Evolutionary conservation across 176 grass and related monocot species (phyloP).

Genomic region (Rhipidocladum racemiflorum): DNA sequence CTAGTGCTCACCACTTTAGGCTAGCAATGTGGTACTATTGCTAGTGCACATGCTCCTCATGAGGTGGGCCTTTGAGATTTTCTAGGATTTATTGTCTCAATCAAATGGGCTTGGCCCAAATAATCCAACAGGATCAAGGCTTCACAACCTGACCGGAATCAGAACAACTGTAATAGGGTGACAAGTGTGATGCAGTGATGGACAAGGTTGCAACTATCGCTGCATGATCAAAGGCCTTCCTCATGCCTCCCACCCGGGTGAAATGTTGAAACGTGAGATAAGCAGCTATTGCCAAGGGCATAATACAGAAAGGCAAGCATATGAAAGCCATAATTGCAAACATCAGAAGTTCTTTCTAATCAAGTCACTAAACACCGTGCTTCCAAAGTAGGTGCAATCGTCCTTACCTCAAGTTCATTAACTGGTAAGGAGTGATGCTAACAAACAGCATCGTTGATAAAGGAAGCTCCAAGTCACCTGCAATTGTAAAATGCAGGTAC

Average conservation of each 20-base stretch:
- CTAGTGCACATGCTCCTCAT: too few relatives aligned
- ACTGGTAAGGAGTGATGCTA: constrained; percentile 48
- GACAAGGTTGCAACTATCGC: constrained; percentile 51
- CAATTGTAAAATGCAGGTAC: not conserved
- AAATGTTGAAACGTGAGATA: constrained; percentile 72
- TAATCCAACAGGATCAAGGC: not conserved
- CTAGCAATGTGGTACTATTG: too few relatives aligned
- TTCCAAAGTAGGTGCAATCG: not conserved
- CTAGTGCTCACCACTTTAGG: too few relatives aligned
- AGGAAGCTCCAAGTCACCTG: constrained; percentile 58
- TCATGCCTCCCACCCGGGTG: constrained; percentile 33
- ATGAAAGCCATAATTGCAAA: not conserved
- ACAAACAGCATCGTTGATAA: constrained; percentile 59
- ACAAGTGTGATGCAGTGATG: constrained; percentile 29
- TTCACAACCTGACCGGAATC: not conserved
- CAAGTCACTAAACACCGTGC: not conserved
- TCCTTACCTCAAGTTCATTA: constrained; percentile 52
- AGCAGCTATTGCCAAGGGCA: constrained; percentile 24
- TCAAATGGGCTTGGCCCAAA: too few relatives aligned
- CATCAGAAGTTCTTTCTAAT: not conserved
- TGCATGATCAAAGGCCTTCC: constrained; percentile 46
- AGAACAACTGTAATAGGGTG: constrained; percentile 41
- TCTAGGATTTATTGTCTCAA: too few relatives aligned
- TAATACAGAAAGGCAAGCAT: not conserved
- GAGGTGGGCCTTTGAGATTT: too few relatives aligned